Evolutionary conservation across 495 filamentous ascomycete genomes (phyloP).

Genomic region (Tricharina praecox): DNA sequence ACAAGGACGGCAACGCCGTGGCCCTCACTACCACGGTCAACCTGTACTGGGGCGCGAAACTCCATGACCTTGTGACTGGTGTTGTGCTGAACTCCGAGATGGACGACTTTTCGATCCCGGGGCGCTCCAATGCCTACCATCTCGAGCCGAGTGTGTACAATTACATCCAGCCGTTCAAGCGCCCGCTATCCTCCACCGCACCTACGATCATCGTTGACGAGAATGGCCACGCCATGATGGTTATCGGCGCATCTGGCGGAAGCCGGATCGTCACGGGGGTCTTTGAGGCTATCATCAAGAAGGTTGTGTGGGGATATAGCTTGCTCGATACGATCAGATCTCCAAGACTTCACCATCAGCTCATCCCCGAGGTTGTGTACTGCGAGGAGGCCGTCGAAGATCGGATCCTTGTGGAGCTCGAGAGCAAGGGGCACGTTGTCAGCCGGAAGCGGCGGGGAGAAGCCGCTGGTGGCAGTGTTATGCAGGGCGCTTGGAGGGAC

Average conservation of each 20-base stretch:
- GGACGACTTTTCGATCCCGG: slow-evolving; percentile 26
- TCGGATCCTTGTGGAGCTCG: slow-evolving; percentile 14
- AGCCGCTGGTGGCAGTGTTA: slow-evolving; percentile 17
- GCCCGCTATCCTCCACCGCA: slow-evolving; percentile 20
- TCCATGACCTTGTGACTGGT: slow-evolving; percentile 22
- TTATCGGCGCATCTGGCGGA: slow-evolving; percentile 22
- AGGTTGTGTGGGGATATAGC: slow-evolving; percentile 20
- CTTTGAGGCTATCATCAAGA: slow-evolving; percentile 24
- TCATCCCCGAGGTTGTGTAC: slow-evolving; percentile 23
- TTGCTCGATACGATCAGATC: slow-evolving; percentile 21
- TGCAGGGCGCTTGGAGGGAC: slow-evolving; percentile 13
- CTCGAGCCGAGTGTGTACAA: slow-evolving; percentile 21
- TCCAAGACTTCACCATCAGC: slow-evolving; percentile 24
- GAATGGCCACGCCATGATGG: slow-evolving; percentile 12
- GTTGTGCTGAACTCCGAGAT: slow-evolving; percentile 23
- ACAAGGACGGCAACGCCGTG: slow-evolving; percentile 20
- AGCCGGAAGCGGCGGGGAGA: slow-evolving; percentile 5
- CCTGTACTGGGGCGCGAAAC: slow-evolving; percentile 24
- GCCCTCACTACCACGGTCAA: slow-evolving; percentile 24
- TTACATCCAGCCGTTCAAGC: slow-evolving; percentile 23
- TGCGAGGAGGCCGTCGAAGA: slow-evolving; percentile 11
- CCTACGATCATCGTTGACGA: slow-evolving; percentile 19
- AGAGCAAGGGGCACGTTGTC: slow-evolving; percentile 16
- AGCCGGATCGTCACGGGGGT: slow-evolving; percentile 25
- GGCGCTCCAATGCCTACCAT: slow-evolving; percentile 18